Percentiles rank a stretch among this genome's conserved stretches.
These are phyloP conservation scores for Cladosporium sp. DNA, from an alignment of 2,329 filamentous ascomycete species.

Conservation along the genomic window DNA sequence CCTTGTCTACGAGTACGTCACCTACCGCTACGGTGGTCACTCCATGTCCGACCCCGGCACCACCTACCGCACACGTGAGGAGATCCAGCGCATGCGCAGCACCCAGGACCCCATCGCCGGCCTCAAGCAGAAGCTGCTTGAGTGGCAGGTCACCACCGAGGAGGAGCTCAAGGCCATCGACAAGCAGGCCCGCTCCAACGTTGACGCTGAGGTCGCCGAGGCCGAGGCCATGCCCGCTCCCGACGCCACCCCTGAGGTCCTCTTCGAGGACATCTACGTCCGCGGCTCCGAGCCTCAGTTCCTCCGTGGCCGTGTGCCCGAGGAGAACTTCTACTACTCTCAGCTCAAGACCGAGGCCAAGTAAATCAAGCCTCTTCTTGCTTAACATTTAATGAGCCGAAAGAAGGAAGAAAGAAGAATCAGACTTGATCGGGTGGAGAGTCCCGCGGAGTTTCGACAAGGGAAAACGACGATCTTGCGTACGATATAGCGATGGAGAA, in stretches of 20 bases:
- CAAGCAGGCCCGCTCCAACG: conserved; percentile 81
- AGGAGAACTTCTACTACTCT: conserved; percentile 83
- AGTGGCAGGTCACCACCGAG: conserved; percentile 88
- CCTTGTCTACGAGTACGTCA: conserved; percentile 96
- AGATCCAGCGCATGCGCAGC: conserved; percentile 98
- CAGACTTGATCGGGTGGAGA: neutral
- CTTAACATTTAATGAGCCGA: neutral
- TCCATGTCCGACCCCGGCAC: conserved; percentile 99
- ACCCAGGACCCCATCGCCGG: conserved; percentile 98
- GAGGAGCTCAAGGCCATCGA: conserved; percentile 95
- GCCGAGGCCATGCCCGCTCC: conserved; percentile 85
- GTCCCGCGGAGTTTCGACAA: neutral
- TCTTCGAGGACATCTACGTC: conserved; percentile 97
- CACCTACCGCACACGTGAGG: conserved; percentile 96
- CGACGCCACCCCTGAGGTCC: conserved; percentile 72
- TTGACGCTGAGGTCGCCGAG: conserved; percentile 84
- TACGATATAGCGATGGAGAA: neutral
- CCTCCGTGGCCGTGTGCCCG: conserved; percentile 79
- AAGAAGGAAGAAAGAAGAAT: neutral
- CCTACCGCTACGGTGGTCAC: conserved; percentile 98
- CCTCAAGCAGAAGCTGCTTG: conserved; percentile 94
- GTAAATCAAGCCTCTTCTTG: neutral
- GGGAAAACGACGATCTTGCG: neutral
- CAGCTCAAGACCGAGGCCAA: conserved; percentile 7
- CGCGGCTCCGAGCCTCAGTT: conserved; percentile 80